phyloP scores from a whole-genome alignment of 2,329 filamentous ascomycete genomes.

The Boeremia exigua region DNA sequence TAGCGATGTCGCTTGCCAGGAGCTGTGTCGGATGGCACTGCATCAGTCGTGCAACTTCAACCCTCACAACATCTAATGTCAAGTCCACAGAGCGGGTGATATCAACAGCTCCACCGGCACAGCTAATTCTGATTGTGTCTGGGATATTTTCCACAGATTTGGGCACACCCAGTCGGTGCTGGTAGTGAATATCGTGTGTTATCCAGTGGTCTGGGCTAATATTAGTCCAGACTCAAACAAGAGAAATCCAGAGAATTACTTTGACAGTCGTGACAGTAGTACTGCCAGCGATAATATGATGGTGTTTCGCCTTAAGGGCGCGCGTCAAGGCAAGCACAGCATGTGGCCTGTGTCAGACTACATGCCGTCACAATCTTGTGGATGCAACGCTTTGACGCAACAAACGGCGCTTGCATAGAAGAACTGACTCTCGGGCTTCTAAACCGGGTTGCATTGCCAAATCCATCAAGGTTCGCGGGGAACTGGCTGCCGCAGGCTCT shows the following conservation, averaged over 20 bases:
- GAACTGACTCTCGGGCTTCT: not conserved
- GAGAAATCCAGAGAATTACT: not conserved
- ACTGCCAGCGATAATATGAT: conserved; percentile 7
- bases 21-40: conserved; percentile 17
- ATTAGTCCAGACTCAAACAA: not conserved
- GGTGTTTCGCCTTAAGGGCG: conserved; percentile 3
- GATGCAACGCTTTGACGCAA: conserved; percentile 15
- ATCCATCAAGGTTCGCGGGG: not conserved
- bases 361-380: conserved; percentile 20
- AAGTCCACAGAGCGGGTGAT: conserved; percentile 11
- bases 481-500: conserved; percentile 6
- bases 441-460: not conserved
- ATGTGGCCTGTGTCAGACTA: conserved; percentile 13
- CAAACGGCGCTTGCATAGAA: not conserved
- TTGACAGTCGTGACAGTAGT: conserved; percentile 14
- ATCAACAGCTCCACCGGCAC: conserved; percentile 1
- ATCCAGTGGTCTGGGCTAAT: not conserved
- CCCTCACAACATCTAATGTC: conserved; percentile 13
- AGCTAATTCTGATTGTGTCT: not conserved
- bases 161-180: not conserved
- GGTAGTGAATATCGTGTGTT: not conserved
- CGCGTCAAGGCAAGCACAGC: conserved; percentile 21
- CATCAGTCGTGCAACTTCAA: conserved; percentile 20
- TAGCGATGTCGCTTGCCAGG: conserved; percentile 1
- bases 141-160: not conserved